Evolutionary conservation across 2,329 filamentous ascomycete species (phyloP), one percentile per base, ranked within the genome.

Genomic region (Microsporum audouinii): DNA sequence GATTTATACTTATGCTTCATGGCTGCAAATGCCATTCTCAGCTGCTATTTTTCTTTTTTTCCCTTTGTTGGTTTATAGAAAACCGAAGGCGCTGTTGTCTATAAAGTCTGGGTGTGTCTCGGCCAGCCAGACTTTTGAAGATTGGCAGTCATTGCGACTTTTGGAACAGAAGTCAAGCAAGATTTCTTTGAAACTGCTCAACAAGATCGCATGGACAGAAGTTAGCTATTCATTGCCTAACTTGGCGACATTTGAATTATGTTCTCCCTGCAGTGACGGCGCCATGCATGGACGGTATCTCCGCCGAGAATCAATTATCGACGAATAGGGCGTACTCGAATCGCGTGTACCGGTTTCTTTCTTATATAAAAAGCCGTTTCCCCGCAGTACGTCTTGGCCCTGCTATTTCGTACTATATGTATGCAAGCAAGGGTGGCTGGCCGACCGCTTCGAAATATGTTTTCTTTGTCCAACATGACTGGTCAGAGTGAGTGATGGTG

Each of bases 381-480:
- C 31, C 49, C 4, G 47, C 31, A 31, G 27, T 34, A 5, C 8
- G 31, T 36, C 51, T 55, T 55, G 51, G 51, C 51, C 31, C 8
- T 36, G 31, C 5, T 4, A 27, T 17, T 55, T 31, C 17, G 17
- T 23, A 23, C 17, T 23, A 23, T 23, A 23, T 23, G 29, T n/a
- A 31, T 36, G 31, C 51, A 29, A 31, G 10, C 45, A 55, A 12
- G 51, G 51, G 51, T 55, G 51, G 51, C 5, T 55, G 51, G 31
- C 33, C 14, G 29, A n/a, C 23, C 8, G 51, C 10, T 2, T 17
- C 10, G 14, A 55, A 55, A 55, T 55, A 55, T 31, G 31, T 55
- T 34, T 55, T 36, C 51, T 55, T 55, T 55, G 51, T 55, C 33
- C 33, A 55, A 55, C 51, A 36, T 55, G 51, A 55, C 36, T 17